Evolutionary conservation across 2,329 filamentous ascomycete species (phyloP), one percentile per base, ranked within the genome.

Genomic region (Stagonosporopsis tanaceti): DNA sequence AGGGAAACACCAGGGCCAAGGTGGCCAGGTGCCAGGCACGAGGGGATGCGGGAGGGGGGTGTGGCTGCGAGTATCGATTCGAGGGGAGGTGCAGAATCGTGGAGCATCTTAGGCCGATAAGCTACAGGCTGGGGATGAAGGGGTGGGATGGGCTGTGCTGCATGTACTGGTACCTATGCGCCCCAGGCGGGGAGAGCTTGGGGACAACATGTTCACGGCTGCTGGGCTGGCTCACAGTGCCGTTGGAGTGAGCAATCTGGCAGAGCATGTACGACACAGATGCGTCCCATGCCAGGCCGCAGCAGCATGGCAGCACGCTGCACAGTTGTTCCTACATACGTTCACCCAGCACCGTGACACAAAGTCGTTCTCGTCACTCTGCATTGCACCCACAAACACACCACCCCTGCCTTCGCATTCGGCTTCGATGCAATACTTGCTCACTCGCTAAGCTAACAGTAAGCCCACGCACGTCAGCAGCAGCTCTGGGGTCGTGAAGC

Each of bases 11-110:
- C 8, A 35, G 27, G 22, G 20, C 14, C 14, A 24, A 47, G 44
- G 44, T 34, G 20, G 47, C 38, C 38, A 39, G 28, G 38, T 11
- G 47, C 38, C 38, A 39, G 28, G 38, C 20, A 44, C 22, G 40
- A 28, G 22, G 28, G 22, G 12, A 7, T 25, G 34, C 12, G 25
- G 25, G n/a, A 7, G 14, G 15, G 32, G 32, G 12, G 25, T 9
- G 34, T 46, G 46, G 39, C 46, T 50, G 50, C n/a, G 32, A 20
- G 4, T 20, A 40, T 15, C 50, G 42, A 47, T 47, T 50, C n/a
- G 40, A 34, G 35, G 41, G 25, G 35, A 30, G 27, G 24, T 56
- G 53, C 40, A 56, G 41, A 28, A 47, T 56, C 41, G 47, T 47
- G 47, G 25, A 27, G 37, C 24, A 12, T 28, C 17, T 50, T 5